Base-by-base conservation (phyloP, 768 basidiomycete genomes). In the Boletellus ananas region DNA sequence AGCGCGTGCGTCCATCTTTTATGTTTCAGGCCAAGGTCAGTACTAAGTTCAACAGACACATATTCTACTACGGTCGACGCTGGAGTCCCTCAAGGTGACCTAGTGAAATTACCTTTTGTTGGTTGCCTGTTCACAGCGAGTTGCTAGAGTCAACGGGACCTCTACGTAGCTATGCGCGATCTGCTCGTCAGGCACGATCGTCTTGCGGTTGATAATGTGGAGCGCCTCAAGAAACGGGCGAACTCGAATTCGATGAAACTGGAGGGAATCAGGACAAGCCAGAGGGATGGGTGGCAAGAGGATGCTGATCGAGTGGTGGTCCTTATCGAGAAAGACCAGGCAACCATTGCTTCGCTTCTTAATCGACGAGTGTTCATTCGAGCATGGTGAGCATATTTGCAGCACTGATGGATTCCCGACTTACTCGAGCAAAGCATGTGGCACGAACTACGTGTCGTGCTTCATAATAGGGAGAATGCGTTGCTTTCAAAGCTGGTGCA, bases 391-490 rank as follows among this genome's bases (percentile, higher is more conserved):
- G 83, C 65, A 5, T 34, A 39, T 45, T 14, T 21, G 25, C 38
- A 10, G 6, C 38, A 36, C 21, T 29, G 6, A 33, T 21, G 10
- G 37, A 49, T 41, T 27, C 34, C 17, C 48, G 36, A 34, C 39
- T 52, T 52, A 58, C 45, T 46, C 38, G 39, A 34, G 37, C 16
- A 29, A 58, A 93, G 94, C 57, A 81, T 96, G 79, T 97, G 94
- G 93, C 90, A 95, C 60, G 94, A 97, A 67, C 75, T 95, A n/a
- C 83, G 90, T 20, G 89, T 93, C 16, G 85, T 97, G 34, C 72
- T 95, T 39, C 93, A 96, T 67, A 93, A 94, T 56, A 77, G 87
- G 47, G 94, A 96, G 71, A 90, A 92, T 57, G 78, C 87, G 0
- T 76, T 94, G 33, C 69, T 94, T 23, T 87, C 87, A 0, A 75